phyloP scores from a whole-genome alignment of 352 stramenopile genomes.

The Pythium brassicae region DNA sequence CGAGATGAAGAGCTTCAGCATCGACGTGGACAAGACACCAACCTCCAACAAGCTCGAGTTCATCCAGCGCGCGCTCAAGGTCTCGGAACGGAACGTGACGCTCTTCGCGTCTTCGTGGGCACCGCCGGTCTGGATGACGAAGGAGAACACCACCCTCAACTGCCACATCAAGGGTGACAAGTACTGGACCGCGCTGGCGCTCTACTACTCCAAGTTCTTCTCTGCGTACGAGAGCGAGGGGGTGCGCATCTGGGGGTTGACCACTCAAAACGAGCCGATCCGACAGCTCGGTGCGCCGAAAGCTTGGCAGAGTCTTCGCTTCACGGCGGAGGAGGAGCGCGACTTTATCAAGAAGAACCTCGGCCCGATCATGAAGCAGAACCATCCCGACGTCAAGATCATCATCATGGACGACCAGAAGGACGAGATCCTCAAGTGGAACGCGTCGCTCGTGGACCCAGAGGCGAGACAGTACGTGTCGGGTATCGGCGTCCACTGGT shows the following conservation, averaged over 20 bases:
- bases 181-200: conserved; percentile 70
- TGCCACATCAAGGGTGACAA: conserved; percentile 46
- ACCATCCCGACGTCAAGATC: conserved; percentile 79
- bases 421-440: conserved; percentile 34
- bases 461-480: conserved; percentile 68
- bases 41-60: conserved; percentile 64
- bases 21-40: conserved; percentile 69
- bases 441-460: conserved; percentile 33
- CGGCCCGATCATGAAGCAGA: conserved; percentile 49
- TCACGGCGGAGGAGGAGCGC: conserved; percentile 31
- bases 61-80: conserved; percentile 49
- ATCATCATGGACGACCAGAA: conserved; percentile 86
- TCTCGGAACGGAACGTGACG: conserved; percentile 38
- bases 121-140: conserved; percentile 86
- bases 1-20: conserved; percentile 79
- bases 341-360: conserved; percentile 80
- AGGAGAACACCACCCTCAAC: conserved; percentile 53
- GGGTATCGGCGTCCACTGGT: conserved; percentile 86
- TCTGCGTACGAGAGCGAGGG: conserved; percentile 70
- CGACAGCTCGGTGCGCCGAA: conserved; percentile 23
- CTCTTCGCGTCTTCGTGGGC: conserved; percentile 82
- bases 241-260: conserved; percentile 75
- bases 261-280: conserved; percentile 82
- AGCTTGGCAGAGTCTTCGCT: conserved; percentile 53
- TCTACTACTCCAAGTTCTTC: conserved; percentile 88